These are phyloP conservation scores for Globisporangium alternatum DNA, from an alignment of 352 stramenopile genomes.

Conservation along the genomic window DNA sequence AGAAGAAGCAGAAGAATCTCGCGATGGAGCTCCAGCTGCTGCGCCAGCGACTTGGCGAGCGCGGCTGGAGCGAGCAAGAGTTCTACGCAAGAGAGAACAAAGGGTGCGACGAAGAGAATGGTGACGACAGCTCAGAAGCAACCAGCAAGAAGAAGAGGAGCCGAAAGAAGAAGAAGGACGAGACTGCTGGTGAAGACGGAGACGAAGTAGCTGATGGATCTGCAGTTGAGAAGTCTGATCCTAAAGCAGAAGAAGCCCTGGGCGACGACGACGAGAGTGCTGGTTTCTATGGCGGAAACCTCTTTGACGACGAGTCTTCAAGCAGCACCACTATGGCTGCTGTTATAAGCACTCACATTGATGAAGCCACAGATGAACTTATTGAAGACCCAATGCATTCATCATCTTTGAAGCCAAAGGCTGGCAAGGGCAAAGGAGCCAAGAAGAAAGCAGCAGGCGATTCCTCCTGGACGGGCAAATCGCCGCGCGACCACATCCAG, in stretches of 20 bases:
- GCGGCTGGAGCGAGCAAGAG: constrained; percentile 23
- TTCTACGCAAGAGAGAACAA: constrained; percentile 8
- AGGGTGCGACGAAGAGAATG: background rate
- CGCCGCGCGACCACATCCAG: constrained; percentile 85
- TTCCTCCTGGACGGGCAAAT: constrained; percentile 70
- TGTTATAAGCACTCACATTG: background rate
- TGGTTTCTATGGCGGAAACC: constrained; percentile 9
- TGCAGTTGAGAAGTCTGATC: background rate
- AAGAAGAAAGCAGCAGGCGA: constrained; percentile 33
- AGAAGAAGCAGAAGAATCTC: constrained; percentile 40
- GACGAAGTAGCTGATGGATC: background rate
- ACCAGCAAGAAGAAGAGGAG: constrained; percentile 14
- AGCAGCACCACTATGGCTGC: background rate
- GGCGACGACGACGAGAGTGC: constrained; percentile 1
- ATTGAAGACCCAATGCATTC: background rate
- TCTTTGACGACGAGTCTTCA: constrained; percentile 4
- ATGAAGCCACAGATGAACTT: background rate
- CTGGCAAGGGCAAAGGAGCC: constrained; percentile 27
- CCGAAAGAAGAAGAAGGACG: constrained; percentile 9
- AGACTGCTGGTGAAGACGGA: background rate
- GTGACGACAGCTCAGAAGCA: background rate
- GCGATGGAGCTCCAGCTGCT: constrained; percentile 19
- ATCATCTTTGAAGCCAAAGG: constrained; percentile 13
- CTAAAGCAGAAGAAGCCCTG: background rate
- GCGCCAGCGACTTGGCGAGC: constrained; percentile 15